Evolutionary conservation across 108 stramenopile species (phyloP), one percentile per base, ranked within the genome.

Genomic region (Cylindrotheca fusiformis): DNA sequence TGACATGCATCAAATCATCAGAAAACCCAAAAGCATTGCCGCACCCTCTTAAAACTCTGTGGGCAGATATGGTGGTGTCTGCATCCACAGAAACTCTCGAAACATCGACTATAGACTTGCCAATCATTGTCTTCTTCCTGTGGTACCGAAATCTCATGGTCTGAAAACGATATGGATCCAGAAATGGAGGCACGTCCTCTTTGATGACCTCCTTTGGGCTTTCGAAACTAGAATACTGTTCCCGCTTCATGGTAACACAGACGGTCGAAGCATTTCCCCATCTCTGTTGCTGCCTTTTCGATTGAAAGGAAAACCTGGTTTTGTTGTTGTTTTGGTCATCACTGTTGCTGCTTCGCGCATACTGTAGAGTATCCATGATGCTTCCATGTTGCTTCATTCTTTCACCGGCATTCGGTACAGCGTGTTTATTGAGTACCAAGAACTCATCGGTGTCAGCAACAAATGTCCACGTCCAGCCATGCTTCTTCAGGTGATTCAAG

Each of bases 401-500:
- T 18, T 20, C 48, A 54, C 5, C 18, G 19, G 14, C 14, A 26
- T n/a, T 29, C 3, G n/a, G 28, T 10, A 24, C 17, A 19, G 12
- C 25, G 19, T 5, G 14, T 12, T 52, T 59, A 60, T 83, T 80
- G 25, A 73, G 56, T 10, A 60, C 58, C 6, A 83, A 58, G 48
- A 75, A 86, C 65, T 86, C 85, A 52, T 86, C 85, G 4, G 81
- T 73, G 49, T 86, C 85, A 36, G 65, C 65, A 25, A 79, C 50
- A 19, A 81, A 52, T 1, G 66, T 63, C 82, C 82, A 81, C 14
- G 51, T 71, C 52, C 71, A 62, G 14, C 52, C 26, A 8, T 44
- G 36, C 21, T 26, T 23, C 28, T 63, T 47, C n/a, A 53, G 31
- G 1, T 47, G 14, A 14, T 26, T 32, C 21, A 68, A 51, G 57